Evolutionary conservation across 306 rosid species (phyloP), one percentile per base, ranked within the genome.

Genomic region (Vigna reflexopilosa): DNA sequence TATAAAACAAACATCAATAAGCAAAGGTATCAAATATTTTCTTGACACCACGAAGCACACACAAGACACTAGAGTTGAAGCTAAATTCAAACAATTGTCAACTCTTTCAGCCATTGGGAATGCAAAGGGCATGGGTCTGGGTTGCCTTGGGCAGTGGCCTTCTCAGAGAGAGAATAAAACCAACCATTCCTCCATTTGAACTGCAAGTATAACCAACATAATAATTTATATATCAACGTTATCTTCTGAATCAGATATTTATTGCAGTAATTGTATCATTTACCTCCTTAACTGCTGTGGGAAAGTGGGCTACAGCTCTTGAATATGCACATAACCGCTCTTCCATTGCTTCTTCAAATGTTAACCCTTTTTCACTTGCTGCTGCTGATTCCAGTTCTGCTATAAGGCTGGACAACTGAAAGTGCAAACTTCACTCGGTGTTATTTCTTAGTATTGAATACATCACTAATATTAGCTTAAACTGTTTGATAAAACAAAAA

Each of bases 201-300:
- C 99, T 95, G 86, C 77, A 87, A 75, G 30, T 80, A 84, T 2
- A 12, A 14, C 57, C 74, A 84, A 73, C 14, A 72, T 72, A 54
- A 85, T 26, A 59, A 44, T 17, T 52, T 73, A 6, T 11, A 13
- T 12, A 28, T 1, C 42, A 81, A 11, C 63, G 17, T 38, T 58
- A 44, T 20, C 34, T 42, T 12, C 55, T 72, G 57, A 59, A 14
- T 71, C 16, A 40, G 34, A 56, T 47, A 36, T 69, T 32, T 62
- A 57, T 20, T 56, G 38, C 30, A 6, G 4, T 11, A 42, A 45
- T 3, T 45, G 62, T 61, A 22, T 57, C 62, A 38, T 72, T 81
- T 75, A 95, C 98, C 98, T 95, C 99, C 81, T 95, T 95, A 36
- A 95, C 97, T 79, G 99, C 99, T 0, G 99, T 95, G 44, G 98